Conservation (phyloP, 306 rosid species). For the Lagenaria siceraria region DNA sequence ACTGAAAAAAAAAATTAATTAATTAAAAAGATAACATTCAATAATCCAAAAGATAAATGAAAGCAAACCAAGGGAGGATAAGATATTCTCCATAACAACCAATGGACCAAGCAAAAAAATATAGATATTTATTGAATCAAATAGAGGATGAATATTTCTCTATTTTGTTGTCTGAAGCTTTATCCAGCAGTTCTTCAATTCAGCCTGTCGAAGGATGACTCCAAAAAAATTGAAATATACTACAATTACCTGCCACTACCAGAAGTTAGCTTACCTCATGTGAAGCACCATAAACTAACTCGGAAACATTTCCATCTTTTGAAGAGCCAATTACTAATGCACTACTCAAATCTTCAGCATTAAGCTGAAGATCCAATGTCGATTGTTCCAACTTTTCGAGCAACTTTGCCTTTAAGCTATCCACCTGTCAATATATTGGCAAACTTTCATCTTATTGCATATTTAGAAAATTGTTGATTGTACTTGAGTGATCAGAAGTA, state of each 20-base stretch:
- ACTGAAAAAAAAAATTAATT: too few species aligned
- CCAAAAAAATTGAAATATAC: constrained; percentile 3
- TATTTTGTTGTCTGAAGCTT: not conserved
- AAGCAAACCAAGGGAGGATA: not conserved
- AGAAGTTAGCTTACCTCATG: constrained; percentile 47
- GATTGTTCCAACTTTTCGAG: constrained; percentile 82
- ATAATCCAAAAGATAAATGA: not conserved
- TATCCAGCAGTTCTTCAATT: not conserved
- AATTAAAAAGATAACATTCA: too few species aligned
- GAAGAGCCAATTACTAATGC: constrained; percentile 24
- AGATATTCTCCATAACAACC: not conserved
- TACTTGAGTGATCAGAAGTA: not conserved
- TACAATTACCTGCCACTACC: not conserved
- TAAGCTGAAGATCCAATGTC: constrained; percentile 45
- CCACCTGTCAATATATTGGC: constrained; percentile 49
- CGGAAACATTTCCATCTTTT: constrained; percentile 14
- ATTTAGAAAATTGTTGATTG: not conserved
- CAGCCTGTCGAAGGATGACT: not conserved
- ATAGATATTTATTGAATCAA: not conserved
- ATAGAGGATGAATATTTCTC: not conserved
- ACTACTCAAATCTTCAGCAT: constrained; percentile 36
- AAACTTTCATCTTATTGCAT: constrained; percentile 18
- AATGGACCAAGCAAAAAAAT: not conserved
- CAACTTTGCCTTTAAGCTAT: constrained; percentile 61
- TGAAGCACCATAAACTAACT: constrained; percentile 28